Percentiles rank a stretch among this genome's conserved stretches.
phyloP scores from a whole-genome alignment of 2,329 filamentous ascomycete genomes.

The Trichoderma harzianum region DNA sequence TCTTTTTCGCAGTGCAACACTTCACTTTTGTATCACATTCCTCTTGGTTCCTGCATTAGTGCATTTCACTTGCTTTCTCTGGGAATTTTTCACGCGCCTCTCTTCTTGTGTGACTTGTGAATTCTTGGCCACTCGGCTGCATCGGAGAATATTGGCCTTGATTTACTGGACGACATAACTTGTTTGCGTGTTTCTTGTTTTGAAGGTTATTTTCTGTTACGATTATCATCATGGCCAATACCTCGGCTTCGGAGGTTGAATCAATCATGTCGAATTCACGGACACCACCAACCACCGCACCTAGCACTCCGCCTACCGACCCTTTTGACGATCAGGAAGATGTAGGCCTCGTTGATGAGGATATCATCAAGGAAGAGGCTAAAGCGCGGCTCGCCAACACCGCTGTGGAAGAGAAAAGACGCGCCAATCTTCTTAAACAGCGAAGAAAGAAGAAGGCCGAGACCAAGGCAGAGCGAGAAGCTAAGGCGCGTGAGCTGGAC shows the following conservation, averaged over 20 bases:
- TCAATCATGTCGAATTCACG: constrained; percentile 31
- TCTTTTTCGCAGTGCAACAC: not conserved
- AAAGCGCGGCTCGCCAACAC: constrained; percentile 37
- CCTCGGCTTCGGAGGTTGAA: constrained; percentile 32
- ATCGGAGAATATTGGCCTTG: not conserved
- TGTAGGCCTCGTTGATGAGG: constrained; percentile 25
- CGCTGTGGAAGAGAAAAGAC: constrained; percentile 47
- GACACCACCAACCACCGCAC: constrained; percentile 32
- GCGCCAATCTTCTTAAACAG: constrained; percentile 38
- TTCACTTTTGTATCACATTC: constrained; percentile 2
- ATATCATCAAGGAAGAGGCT: constrained; percentile 37
- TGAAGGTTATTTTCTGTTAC: not conserved
- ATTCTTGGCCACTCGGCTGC: not conserved
- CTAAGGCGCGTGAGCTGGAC: constrained; percentile 58
- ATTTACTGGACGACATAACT: not conserved
- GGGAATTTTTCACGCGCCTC: not conserved
- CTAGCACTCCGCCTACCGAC: constrained; percentile 35
- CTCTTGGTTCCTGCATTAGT: not conserved
- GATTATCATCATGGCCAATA: constrained; percentile 27
- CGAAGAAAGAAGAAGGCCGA: constrained; percentile 48
- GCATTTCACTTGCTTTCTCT: not conserved
- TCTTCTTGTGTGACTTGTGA: not conserved
- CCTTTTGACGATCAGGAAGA: constrained; percentile 20
- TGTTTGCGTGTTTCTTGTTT: not conserved
- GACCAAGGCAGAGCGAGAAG: constrained; percentile 52